Evolutionary conservation across 1,284 basidiomycete species (phyloP), one percentile per base, ranked within the genome.

Genomic region (Ceratobasidium sp.): DNA sequence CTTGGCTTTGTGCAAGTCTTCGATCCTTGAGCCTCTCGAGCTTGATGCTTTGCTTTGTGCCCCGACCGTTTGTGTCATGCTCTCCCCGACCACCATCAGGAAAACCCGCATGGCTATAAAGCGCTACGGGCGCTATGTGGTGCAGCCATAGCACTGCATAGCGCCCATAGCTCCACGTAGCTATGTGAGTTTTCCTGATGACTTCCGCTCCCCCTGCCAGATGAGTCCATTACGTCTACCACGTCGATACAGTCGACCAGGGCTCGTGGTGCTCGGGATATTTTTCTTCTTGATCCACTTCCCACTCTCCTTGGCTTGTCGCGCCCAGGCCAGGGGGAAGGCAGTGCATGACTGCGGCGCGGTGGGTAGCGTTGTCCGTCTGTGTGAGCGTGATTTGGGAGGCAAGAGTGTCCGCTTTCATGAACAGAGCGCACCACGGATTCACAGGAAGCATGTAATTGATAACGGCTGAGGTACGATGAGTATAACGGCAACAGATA

Each of bases 211-310:
- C 71, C 71, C 34, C 71, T 29, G 2, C 44, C 71, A 40, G 46
- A 74, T 44, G 85, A 82, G 76, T 93, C 83, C 29, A 91, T 82
- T 29, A 92, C 83, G 81, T 99, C 98, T 80, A 97, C 94, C 1
- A 97, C 95, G 82, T 99, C 98, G 80, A 99, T 92, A 77, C 93
- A 96, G 82, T 97, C 96, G 77, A 99, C 90, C 82, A 95, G 97
- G 78, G 91, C 90, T 71, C 97, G 90, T 65, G n/a, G 92, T 93
- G 81, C 93, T 94, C 32, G 93, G 96, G 82, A 96, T 92, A 19
- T n/a, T n/a, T n/a, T n/a, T n/a, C n/a, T n/a, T n/a, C n/a, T n/a
- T n/a, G n/a, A n/a, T n/a, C n/a, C n/a, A n/a, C n/a, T n/a, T n/a
- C n/a, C n/a, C n/a, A n/a, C n/a, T n/a, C n/a, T n/a, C n/a, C n/a